Percentiles rank a stretch among this genome's conserved stretches.
Evolutionary conservation across 163 green algal species (phyloP).

Genomic region (Scenedesmus sp.): DNA sequence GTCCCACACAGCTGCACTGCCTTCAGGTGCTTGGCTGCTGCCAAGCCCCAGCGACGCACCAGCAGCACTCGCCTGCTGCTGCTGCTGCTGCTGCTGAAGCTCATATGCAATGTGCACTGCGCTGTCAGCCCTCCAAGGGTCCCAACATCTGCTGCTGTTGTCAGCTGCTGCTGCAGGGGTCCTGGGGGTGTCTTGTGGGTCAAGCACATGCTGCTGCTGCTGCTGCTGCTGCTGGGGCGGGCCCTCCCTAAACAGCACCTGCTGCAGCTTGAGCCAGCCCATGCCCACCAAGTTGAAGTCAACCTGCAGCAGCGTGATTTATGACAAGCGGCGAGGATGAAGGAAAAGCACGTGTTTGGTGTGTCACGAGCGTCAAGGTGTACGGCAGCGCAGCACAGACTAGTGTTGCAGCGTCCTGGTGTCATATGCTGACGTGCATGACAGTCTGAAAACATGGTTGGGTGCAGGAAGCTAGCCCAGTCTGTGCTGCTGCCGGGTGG

Average conservation of each 20-base stretch:
- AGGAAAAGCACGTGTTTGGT: too few species aligned
- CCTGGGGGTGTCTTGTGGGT: neutral
- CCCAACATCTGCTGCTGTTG: constrained; percentile 12
- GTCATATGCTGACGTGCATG: too few species aligned
- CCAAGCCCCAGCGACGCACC: neutral
- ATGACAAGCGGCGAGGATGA: too few species aligned
- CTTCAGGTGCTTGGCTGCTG: constrained; percentile 23
- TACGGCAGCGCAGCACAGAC: too few species aligned
- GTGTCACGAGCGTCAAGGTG: too few species aligned
- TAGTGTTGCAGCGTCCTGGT: too few species aligned
- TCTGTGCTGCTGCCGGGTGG: too few species aligned
- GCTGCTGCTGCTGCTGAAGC: constrained; percentile 24
- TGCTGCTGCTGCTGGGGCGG: constrained; percentile 45
- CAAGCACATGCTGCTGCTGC: neutral
- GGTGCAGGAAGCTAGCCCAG: too few species aligned
- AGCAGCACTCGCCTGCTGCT: constrained; percentile 41
- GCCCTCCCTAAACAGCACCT: constrained; percentile 74
- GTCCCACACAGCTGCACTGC: constrained; percentile 10
- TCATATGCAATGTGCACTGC: constrained; percentile 25
- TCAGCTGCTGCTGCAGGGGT: constrained; percentile 30
- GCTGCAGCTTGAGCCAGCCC: constrained; percentile 76
- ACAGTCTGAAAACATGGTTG: too few species aligned
- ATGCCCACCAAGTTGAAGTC: constrained; percentile 98
- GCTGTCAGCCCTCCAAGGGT: constrained; percentile 31
- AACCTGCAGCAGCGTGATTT: constrained; percentile 65